Base-by-base conservation (phyloP, 1,139 yeast genomes). In the Entelexis sorbosivorans region DNA sequence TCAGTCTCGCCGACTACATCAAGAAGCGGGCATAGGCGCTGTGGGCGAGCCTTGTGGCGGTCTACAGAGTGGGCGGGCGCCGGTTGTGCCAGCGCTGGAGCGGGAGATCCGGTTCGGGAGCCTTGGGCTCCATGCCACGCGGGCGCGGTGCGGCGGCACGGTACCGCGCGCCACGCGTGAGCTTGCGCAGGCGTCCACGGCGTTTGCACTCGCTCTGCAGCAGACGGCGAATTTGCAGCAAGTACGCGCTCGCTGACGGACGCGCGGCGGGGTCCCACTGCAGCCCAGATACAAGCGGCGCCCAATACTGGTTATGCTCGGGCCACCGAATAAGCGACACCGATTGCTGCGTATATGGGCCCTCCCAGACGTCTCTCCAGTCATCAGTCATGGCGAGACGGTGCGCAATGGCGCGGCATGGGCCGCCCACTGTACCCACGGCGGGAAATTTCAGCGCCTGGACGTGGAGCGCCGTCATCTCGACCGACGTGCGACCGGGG, bases 1-100 rank as follows among this genome's bases (percentile, higher is more conserved):
- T 85, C 55, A 82, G 89, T 34, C 81, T 86, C 67, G 94, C 94
- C 1, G 95, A 85, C 63, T 85, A 85, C 65, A 81, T 80, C 64
- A 49, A 51, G 32, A 57, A 57, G 34, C 50, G 54, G 6, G 44
- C 50, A 13, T 53, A 38, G 35, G n/a, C n/a, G n/a, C n/a, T n/a
- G n/a, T n/a, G n/a, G n/a, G n/a, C n/a, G n/a, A n/a, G n/a, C n/a
- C n/a, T n/a, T n/a, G n/a, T n/a, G n/a, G n/a, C n/a, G n/a, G n/a
- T n/a, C 35, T 34, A 35, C 24, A 26, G 2, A 35, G 29, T 33
- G 6, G 33, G 44, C 4, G 43, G 44, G 5, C 38, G 38, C n/a
- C 24, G n/a, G 9, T n/a, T n/a, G n/a, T 4, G n/a, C 22, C 5
- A 9, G 24, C 38, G n/a, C 3, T 2, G 22, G 7, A 16, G 24